phyloP scores from a whole-genome alignment of 1,284 basidiomycete genomes.

The Cronartium ribicola region DNA sequence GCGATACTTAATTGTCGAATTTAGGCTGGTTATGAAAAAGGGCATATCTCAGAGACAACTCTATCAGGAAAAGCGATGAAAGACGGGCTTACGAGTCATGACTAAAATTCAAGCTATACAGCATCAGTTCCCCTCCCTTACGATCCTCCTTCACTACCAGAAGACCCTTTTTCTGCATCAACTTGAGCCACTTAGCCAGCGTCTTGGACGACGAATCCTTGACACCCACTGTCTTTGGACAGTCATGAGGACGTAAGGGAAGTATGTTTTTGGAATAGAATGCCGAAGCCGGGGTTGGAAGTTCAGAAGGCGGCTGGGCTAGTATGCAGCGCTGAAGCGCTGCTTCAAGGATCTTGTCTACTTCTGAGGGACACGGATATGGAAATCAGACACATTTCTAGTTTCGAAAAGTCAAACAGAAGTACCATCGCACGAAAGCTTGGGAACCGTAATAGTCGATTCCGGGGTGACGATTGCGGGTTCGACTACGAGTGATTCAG shows the following conservation, averaged over 20 bases:
- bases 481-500: background rate
- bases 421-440: constrained; percentile 15
- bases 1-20: constrained; percentile 8
- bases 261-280: constrained; percentile 31
- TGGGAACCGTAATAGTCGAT: background rate
- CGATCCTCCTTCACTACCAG: constrained; percentile 30
- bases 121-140: constrained; percentile 19
- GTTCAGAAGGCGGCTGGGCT: background rate
- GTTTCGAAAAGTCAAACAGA: background rate
- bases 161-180: constrained; percentile 11
- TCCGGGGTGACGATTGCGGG: background rate
- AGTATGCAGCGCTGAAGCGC: constrained; percentile 10
- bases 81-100: constrained; percentile 1
- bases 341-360: constrained; percentile 5
- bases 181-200: constrained; percentile 24
- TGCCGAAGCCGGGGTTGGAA: constrained; percentile 19
- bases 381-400: background rate
- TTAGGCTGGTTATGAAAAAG: background rate
- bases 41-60: too few relatives aligned
- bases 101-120: background rate
- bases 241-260: constrained; percentile 13
- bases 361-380: background rate
- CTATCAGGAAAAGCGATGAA: background rate
- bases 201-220: constrained; percentile 30
- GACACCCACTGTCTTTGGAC: constrained; percentile 19